Evolutionary conservation across 306 rosid species (phyloP), one percentile per base, ranked within the genome.

Genomic region (Citrullus colocynthis): DNA sequence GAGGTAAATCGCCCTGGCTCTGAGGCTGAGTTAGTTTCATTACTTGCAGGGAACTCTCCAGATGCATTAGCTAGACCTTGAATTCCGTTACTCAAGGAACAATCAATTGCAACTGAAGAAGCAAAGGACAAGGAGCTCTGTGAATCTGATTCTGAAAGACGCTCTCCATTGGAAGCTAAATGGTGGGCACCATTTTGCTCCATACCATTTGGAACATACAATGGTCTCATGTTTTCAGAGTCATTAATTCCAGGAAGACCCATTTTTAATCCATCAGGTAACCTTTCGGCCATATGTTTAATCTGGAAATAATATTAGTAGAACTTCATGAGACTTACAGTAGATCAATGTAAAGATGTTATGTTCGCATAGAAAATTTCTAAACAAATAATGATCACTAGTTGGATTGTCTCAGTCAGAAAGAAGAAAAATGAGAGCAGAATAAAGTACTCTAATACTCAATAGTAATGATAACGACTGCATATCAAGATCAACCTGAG

Each of bases 281-380:
- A 84, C 87, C 92, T 89, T 86, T 89, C 97, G 81, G 97, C 97
- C 96, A 96, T 82, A 69, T 92, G 93, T 87, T 91, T 96, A 79
- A 92, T 88, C 99, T 96, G 89, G 75, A 85, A 90, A 67, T 41
- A 52, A n/a, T 11, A 20, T 70, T 70, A 44, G 55, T 20, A 45
- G 57, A 70, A 21, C 17, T 45, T 20, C 20, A 70, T 70, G 75
- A 70, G 37, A 45, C 45, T 21, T 44, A 70, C 13, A 44, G 63
- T 52, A 15, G 63, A 16, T 32, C 49, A 74, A 34, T 41, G 18
- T 57, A 59, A 37, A 76, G 52, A 76, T 58, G 55, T 15, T 76
- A 85, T 93, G 87, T 69, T 78, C 66, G 15, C 76, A 78, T 32
- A 78, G 45, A 82, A 42, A 49, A 36, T 21, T 13, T 51, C 77